Conservation (phyloP, 805 yeast genomes). For the Pichia manshurica region DNA sequence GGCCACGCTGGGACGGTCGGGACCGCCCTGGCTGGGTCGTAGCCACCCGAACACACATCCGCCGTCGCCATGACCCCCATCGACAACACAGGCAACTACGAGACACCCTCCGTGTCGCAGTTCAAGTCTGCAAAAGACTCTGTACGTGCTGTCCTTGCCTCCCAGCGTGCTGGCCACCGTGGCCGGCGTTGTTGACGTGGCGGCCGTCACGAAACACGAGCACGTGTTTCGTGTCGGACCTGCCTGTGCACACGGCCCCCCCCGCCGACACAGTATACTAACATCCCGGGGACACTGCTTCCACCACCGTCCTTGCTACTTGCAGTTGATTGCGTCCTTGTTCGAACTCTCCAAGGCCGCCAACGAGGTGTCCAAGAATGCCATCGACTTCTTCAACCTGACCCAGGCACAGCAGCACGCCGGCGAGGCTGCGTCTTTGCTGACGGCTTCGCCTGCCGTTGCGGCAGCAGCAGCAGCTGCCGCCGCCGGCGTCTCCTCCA, state of each 20-base stretch:
- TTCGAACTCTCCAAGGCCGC: conserved; percentile 85
- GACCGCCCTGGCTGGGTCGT: too few species aligned
- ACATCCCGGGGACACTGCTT: neutral
- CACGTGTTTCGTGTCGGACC: too few species aligned
- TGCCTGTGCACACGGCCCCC: too few species aligned
- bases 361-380: conserved; percentile 73
- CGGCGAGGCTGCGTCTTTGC: neutral
- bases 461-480: conserved; percentile 10
- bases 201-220: too few species aligned
- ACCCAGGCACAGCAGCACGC: conserved; percentile 36
- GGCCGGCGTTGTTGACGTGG: too few species aligned
- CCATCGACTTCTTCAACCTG: conserved; percentile 67
- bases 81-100: conserved; percentile 2
- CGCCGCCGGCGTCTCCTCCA: neutral
- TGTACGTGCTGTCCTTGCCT: neutral
- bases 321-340: conserved; percentile 60
- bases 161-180: too few species aligned
- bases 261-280: too few species aligned
- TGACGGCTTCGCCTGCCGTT: too few species aligned
- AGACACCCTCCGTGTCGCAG: conserved; percentile 11
- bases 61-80: neutral
- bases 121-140: conserved; percentile 26
- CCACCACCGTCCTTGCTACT: neutral
- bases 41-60: neutral
- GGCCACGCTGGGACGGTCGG: too few species aligned